Conservation (phyloP, 164 flowering plant genomes). For the Taxillus chinensis region DNA sequence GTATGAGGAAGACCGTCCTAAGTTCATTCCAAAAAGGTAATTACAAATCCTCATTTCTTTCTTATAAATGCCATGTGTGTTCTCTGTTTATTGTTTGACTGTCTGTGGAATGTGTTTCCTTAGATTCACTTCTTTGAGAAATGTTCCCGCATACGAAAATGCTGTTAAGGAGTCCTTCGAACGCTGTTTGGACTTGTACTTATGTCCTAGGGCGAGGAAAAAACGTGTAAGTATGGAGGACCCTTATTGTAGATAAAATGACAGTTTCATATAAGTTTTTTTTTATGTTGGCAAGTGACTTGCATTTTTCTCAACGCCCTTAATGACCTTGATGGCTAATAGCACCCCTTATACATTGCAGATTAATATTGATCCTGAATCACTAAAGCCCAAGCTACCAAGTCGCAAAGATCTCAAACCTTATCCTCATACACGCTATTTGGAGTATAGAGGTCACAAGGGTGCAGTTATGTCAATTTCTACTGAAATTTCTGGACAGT, state of each 20-base stretch:
- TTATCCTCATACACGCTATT: conserved; percentile 66
- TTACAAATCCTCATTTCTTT: not conserved
- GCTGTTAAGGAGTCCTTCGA: conserved; percentile 70
- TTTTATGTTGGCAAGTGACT: no score
- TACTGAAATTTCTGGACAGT: conserved; percentile 60
- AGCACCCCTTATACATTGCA: conserved; percentile 17
- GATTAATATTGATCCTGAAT: conserved; percentile 93
- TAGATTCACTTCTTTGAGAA: conserved; percentile 68
- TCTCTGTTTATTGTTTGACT: not conserved
- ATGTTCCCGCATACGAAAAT: conserved; percentile 77
- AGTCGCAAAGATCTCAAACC: conserved; percentile 86
- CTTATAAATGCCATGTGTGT: not conserved
- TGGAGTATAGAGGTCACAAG: conserved; percentile 83
- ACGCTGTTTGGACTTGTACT: conserved; percentile 85
- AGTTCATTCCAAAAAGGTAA: conserved; percentile 80
- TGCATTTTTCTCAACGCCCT: no score
- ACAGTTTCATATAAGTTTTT: not conserved
- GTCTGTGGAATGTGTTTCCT: not conserved
- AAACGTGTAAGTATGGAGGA: conserved; percentile 60
- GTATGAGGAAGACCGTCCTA: conserved; percentile 95
- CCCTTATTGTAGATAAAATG: not conserved
- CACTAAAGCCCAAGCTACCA: conserved; percentile 85
- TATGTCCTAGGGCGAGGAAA: conserved; percentile 81
- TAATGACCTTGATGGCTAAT: no score
- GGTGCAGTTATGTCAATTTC: conserved; percentile 78